Conservation (phyloP, 2,329 filamentous ascomycete species). For the Echinosphaeria canescens region DNA sequence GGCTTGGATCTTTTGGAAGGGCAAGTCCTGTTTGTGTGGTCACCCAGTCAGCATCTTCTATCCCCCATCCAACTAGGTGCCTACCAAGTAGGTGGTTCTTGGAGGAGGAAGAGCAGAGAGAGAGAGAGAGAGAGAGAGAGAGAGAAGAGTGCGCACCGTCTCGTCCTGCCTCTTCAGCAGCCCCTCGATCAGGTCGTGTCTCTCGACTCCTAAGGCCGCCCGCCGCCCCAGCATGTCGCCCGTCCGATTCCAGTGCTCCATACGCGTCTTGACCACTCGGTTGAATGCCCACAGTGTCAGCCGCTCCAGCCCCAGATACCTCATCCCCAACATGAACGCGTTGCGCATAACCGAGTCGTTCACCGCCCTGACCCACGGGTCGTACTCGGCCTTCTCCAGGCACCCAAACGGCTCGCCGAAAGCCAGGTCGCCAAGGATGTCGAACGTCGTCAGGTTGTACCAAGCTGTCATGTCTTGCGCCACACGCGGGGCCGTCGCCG, state of each 20-base stretch:
- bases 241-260: background rate
- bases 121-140: too few relatives aligned
- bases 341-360: too few relatives aligned
- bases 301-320: too few relatives aligned
- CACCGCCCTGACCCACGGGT: slow-evolving; percentile 8
- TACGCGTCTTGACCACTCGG: background rate
- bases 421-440: slow-evolving; percentile 8
- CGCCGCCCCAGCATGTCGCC: background rate
- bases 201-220: background rate
- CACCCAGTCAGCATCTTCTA: too few relatives aligned
- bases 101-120: too few relatives aligned
- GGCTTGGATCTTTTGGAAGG: slow-evolving; percentile 2
- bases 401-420: slow-evolving; percentile 9
- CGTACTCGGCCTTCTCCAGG: slow-evolving; percentile 4
- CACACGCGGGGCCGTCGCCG: too few relatives aligned
- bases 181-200: background rate
- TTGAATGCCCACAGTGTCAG: too few relatives aligned
- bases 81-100: too few relatives aligned
- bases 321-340: too few relatives aligned
- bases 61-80: too few relatives aligned
- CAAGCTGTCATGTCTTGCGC: slow-evolving; percentile 5
- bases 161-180: background rate
- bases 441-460: slow-evolving; percentile 8
- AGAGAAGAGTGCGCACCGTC: too few relatives aligned
- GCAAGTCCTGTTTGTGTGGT: slow-evolving; percentile 2